Evolutionary conservation across 2,329 filamentous ascomycete genomes (phyloP), one percentile per base, ranked within the genome.

Genomic region (Claviceps humidiphila): DNA sequence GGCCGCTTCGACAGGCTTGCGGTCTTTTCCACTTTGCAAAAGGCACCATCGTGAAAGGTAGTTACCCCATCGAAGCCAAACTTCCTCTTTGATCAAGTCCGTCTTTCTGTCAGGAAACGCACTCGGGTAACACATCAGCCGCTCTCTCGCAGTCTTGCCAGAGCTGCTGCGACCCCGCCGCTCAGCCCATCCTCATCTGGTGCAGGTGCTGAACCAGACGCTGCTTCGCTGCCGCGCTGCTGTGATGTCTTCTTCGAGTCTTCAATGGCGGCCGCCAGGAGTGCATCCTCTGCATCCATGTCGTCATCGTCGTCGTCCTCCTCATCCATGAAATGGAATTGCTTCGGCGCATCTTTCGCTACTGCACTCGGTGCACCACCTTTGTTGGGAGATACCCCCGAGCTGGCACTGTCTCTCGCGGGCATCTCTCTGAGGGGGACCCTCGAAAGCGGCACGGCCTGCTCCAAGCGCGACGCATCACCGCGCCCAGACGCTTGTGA

Each of bases 121-220:
- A 37, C n/a, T 37, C 4, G 6, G 30, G 30, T 11, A 9, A 30
- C 2, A 7, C 3, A 39, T 50, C 55, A 66, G 46, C 60, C 62
- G 14, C 57, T 58, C 51, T 81, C 69, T 52, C 80, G 70, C 24
- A 85, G 64, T 57, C 69, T 81, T 7, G 80, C 80, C 55, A 85
- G 61, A 16, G 81, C 81, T 37, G 77, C 78, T 46, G 80, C 78
- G 47, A 85, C 67, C 2, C 81, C 80, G 46, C 73, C 78, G 54
- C 73, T 74, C 5, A 84, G 65, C 37, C 73, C 65, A 5, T 42
- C 65, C 4, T 42, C 44, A 13, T 48, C 48, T 9, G 43, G 24
- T n/a, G 52, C 26, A 16, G 17, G 24, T 47, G 40, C 47, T 55
- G 50, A 30, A 55, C 38, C 34, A 55, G 62, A 37, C 55, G 51